Conservation (phyloP, 2,329 filamentous ascomycete genomes). For the Arthrobotrys musiformis region DNA sequence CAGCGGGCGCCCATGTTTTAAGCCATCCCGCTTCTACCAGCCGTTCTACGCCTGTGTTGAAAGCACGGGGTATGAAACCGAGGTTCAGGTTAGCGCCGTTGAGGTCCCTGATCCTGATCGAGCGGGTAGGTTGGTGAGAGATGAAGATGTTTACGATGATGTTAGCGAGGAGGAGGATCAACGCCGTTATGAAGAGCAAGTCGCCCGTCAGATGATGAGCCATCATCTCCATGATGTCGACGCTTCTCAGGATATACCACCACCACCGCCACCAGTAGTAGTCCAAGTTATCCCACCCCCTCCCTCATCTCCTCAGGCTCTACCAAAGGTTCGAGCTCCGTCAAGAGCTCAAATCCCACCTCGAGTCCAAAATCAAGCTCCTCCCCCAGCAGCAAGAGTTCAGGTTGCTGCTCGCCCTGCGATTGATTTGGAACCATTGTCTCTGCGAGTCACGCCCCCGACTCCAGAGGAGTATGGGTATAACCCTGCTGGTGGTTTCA, state of each 20-base stretch:
- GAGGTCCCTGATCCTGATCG: neutral
- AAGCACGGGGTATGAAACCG: neutral
- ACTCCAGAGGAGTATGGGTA: neutral
- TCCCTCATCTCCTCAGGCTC: neutral
- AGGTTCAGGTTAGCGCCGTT: neutral
- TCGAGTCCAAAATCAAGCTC: neutral
- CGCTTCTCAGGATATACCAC: neutral
- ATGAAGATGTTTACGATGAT: neutral
- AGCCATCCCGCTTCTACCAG: conserved; percentile 26
- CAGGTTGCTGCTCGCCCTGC: neutral
- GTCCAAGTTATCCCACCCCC: no score
- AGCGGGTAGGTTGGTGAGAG: no score
- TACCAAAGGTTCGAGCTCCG: neutral
- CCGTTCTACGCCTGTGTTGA: conserved; percentile 9
- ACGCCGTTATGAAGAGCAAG: neutral
- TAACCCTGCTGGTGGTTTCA: neutral
- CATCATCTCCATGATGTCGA: neutral
- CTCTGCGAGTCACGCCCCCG: neutral
- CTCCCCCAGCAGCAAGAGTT: neutral
- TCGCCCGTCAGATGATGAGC: no score
- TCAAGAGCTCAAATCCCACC: neutral
- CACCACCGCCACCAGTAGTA: neutral
- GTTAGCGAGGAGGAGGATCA: neutral
- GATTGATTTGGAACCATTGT: neutral
- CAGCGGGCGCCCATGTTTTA: neutral